phyloP scores from a whole-genome alignment of 257 asterid genomes.

The Fraxinus quadrangulata region DNA sequence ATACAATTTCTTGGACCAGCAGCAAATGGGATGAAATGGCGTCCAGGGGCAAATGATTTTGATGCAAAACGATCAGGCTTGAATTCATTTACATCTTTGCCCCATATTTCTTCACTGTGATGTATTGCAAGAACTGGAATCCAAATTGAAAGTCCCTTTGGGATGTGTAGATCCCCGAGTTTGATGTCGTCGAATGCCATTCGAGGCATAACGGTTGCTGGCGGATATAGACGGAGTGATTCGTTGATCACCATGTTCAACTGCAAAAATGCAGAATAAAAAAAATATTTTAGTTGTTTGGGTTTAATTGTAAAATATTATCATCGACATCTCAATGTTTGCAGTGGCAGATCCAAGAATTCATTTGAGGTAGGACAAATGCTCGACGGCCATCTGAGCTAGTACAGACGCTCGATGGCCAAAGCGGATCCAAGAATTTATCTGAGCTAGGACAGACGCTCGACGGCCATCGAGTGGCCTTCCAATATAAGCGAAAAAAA shows the following conservation, averaged over 20 bases:
- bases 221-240: slow-evolving; percentile 81
- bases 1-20: slow-evolving; percentile 91
- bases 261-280: slow-evolving; percentile 38
- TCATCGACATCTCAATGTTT: too few species aligned
- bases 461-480: too few species aligned
- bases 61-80: slow-evolving; percentile 69
- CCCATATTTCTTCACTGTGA: slow-evolving; percentile 82
- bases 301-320: background rate
- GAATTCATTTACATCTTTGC: slow-evolving; percentile 81
- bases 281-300: background rate
- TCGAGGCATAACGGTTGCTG: slow-evolving; percentile 80
- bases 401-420: too few species aligned
- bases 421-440: too few species aligned
- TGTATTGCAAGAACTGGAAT: slow-evolving; percentile 89
- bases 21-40: slow-evolving; percentile 83
- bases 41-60: slow-evolving; percentile 48
- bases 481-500: too few species aligned
- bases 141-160: slow-evolving; percentile 91
- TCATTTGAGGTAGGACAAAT: too few species aligned
- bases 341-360: too few species aligned
- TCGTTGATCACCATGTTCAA: slow-evolving; percentile 85
- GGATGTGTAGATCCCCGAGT: slow-evolving; percentile 76
- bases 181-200: slow-evolving; percentile 92
- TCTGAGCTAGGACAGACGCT: too few species aligned
- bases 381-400: too few species aligned